Conservation (phyloP, 2,329 filamentous ascomycete genomes). For the Endothia cerciana region DNA sequence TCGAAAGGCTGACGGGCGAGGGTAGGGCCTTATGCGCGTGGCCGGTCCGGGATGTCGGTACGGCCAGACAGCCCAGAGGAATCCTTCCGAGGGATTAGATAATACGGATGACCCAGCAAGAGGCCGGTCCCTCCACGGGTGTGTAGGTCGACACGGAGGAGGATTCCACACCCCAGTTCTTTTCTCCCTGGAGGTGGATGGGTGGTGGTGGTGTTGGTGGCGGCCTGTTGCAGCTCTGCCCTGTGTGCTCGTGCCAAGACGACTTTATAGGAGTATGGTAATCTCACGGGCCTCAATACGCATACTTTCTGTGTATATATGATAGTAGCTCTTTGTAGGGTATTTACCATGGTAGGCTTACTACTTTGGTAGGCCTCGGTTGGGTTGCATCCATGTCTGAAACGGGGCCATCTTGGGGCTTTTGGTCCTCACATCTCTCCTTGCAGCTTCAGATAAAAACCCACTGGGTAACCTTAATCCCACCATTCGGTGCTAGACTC, state of each 20-base stretch:
- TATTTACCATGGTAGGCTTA: not conserved
- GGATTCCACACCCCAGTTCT: too few relatives aligned
- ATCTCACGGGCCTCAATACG: too few relatives aligned
- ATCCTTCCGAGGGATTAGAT: not conserved
- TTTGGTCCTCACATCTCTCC: not conserved
- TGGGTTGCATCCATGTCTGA: not conserved
- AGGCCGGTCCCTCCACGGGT: not conserved
- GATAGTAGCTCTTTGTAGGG: too few relatives aligned
- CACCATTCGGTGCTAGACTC: not conserved
- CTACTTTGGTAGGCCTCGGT: not conserved
- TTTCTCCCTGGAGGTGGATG: too few relatives aligned
- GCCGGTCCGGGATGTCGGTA: constrained; percentile 5
- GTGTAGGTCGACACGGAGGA: not conserved
- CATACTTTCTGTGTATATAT: too few relatives aligned
- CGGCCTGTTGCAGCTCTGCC: too few relatives aligned
- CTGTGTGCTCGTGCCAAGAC: too few relatives aligned
- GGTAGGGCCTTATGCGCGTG: not conserved
- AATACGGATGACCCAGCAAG: not conserved
- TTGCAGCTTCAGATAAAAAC: not conserved
- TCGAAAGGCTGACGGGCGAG: not conserved
- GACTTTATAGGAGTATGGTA: too few relatives aligned
- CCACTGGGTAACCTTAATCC: constrained; percentile 3
- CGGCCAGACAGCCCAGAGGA: not conserved
- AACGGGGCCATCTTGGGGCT: not conserved
- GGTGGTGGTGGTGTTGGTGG: too few relatives aligned